Percentiles rank a stretch among this genome's conserved stretches.
phyloP scores from a whole-genome alignment of 139 green algal species.

The Chlorella ohadii region DNA sequence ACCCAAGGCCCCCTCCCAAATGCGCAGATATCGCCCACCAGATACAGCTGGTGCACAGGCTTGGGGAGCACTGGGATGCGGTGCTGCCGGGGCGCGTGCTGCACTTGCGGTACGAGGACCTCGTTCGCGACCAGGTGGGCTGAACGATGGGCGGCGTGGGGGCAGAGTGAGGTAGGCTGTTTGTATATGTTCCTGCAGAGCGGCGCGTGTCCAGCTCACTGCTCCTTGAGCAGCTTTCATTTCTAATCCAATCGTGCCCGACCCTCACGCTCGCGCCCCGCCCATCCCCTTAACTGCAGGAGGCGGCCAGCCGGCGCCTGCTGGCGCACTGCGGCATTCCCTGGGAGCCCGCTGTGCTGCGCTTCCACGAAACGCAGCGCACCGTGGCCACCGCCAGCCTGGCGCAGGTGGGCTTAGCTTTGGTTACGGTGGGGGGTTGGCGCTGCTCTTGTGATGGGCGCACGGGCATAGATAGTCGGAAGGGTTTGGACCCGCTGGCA shows the following conservation, averaged over 20 bases:
- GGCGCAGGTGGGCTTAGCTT: slow-evolving; percentile 63
- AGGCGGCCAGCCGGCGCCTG: slow-evolving; percentile 38
- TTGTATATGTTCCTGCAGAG: too few species aligned
- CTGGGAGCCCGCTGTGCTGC: slow-evolving; percentile 66
- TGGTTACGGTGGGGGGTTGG: background rate
- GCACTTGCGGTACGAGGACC: slow-evolving; percentile 59
- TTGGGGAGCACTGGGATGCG: slow-evolving; percentile 55
- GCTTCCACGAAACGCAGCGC: slow-evolving; percentile 58
- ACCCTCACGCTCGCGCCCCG: too few species aligned
- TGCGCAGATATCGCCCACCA: slow-evolving; percentile 53
- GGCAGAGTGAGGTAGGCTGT: too few species aligned
- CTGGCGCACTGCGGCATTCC: slow-evolving; percentile 61
- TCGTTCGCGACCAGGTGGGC: slow-evolving; percentile 36
- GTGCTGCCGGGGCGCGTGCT: slow-evolving; percentile 57
- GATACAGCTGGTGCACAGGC: slow-evolving; percentile 41
- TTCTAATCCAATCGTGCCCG: too few species aligned
- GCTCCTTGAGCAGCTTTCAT: too few species aligned
- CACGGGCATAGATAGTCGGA: too few species aligned
- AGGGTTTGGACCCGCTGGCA: too few species aligned
- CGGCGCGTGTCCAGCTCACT: too few species aligned
- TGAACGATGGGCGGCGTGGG: too few species aligned
- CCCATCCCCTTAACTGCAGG: too few species aligned
- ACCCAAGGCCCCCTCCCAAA: too few species aligned
- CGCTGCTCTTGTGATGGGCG: background rate
- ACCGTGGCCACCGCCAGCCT: slow-evolving; percentile 74